Evolutionary conservation across 768 basidiomycete genomes (phyloP), one percentile per base, ranked within the genome.

Genomic region (Russula ochroleuca): DNA sequence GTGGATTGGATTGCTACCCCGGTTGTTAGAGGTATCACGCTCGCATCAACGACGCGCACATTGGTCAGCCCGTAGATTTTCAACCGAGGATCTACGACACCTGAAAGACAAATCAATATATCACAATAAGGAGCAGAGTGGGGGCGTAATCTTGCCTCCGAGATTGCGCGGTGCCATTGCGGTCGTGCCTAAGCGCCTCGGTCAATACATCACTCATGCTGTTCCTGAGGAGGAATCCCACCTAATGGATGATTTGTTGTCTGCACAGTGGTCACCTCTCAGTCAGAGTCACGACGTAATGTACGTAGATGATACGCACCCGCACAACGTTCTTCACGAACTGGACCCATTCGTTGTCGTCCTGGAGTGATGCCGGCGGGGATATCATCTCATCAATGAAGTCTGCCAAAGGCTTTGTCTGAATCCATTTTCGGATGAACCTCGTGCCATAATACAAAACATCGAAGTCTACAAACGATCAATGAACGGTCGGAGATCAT

Each of bases 131-230:
- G 5, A 35, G 13, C 38, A 41, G 37, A 25, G 17, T 28, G 7
- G n/a, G n/a, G 48, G 23, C 15, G 2, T 5, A 4, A 10, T 38
- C 59, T 35, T 55, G 21, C 66, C 66, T 40, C 66, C 66, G 43
- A 67, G 63, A 52, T 38, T 56, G 63, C 63, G 66, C 5, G 66
- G 59, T 45, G 66, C 63, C 63, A 67, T 67, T 25, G 66, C 66
- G 7, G 63, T 65, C 35, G 66, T 67, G 49, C 66, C 63, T 56
- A 13, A 6, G 23, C 5, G 21, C 8, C 33, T 10, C 7, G 7
- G 25, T 57, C 23, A 64, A 56, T 23, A 41, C 14, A 28, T n/a
- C 21, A 52, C 5, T 6, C 3, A 28, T 10, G 10, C 19, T 9
- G 3, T 40, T 13, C 14, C 5, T 6, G 31, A 38, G 8, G 9